Conservation (phyloP, 2,329 filamentous ascomycete genomes). For the Pezizomycotina sp. region DNA sequence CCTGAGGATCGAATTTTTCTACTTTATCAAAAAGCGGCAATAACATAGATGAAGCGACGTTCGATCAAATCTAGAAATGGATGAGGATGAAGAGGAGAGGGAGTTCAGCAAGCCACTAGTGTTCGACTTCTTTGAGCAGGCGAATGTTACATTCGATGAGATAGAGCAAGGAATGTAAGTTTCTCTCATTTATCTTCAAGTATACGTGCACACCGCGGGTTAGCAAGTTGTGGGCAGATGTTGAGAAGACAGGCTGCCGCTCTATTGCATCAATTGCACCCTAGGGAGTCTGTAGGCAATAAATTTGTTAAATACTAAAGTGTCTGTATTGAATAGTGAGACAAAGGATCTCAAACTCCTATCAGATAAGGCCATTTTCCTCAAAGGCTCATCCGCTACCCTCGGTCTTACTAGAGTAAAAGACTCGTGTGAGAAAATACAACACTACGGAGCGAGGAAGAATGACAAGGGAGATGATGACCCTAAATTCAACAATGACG, state of each 20-base stretch:
- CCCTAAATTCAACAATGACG: slow-evolving; percentile 44
- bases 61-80: slow-evolving; percentile 97
- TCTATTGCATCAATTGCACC: neutral
- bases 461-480: slow-evolving; percentile 55
- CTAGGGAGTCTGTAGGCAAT: neutral
- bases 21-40: no score
- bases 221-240: neutral
- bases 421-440: slow-evolving; percentile 90
- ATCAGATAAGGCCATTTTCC: slow-evolving; percentile 81
- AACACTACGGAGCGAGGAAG: slow-evolving; percentile 72
- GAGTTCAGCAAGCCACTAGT: slow-evolving; percentile 86
- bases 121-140: slow-evolving; percentile 83
- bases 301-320: neutral
- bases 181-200: slow-evolving; percentile 20
- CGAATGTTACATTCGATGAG: slow-evolving; percentile 63
- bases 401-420: slow-evolving; percentile 80
- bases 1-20: no score
- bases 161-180: slow-evolving; percentile 76
- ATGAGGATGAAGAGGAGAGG: slow-evolving; percentile 67
- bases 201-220: neutral
- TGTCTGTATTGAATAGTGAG: slow-evolving; percentile 36
- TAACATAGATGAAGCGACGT: slow-evolving; percentile 61
- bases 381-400: slow-evolving; percentile 93
- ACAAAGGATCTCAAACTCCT: slow-evolving; percentile 54
- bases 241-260: neutral